Base-by-base conservation (phyloP, 75 land plant species). In the Picea glauca region DNA sequence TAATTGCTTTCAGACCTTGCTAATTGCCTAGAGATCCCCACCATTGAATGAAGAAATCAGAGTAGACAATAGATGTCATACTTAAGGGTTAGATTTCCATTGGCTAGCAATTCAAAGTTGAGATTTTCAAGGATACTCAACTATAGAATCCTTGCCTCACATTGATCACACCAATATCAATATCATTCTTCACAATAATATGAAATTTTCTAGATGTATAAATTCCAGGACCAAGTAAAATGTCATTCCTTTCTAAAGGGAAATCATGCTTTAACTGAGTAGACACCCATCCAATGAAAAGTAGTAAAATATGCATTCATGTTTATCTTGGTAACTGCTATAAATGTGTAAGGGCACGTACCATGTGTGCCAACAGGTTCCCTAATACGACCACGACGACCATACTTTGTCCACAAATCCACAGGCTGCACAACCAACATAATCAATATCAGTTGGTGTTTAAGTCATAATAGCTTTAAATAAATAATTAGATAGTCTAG, bases 311-410 rank as follows among this genome's bases (percentile, higher is more conserved):
- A 66, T 5, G 43, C n/a, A 66, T 18, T 33, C 2, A 0, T 66
- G 70, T 66, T 66, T 66, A 32, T 32, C 70, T 17, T 40, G 13
- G 56, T 56, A 70, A 75, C 75, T 73, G 79, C 62, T n/a, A n/a
- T 30, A 6, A 62, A 58, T 58, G 35, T 30, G 30, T 78, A 26
- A 30, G 40, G 30, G 32, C 17, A 54, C 90, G 46, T 91, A 97
- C 98, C 98, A 79, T 93, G 95, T 70, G 99, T 97, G 68, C 99
- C 98, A 78, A 94, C 95, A 76, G 98, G 91, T 78, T 97, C 98
- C 88, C 88, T 97, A n/a, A 94, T 85, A 5, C 99, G 92, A 72
- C 98, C 99, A 50, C 91, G 93, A 9, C 92, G 92, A 79, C 98
- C 99, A 84, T 87, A 84, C 65, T 97, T 97, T 60, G 95, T 91